Evolutionary conservation across 1,139 yeast species (phyloP).

Genomic region (Suhomyces kunorum): DNA sequence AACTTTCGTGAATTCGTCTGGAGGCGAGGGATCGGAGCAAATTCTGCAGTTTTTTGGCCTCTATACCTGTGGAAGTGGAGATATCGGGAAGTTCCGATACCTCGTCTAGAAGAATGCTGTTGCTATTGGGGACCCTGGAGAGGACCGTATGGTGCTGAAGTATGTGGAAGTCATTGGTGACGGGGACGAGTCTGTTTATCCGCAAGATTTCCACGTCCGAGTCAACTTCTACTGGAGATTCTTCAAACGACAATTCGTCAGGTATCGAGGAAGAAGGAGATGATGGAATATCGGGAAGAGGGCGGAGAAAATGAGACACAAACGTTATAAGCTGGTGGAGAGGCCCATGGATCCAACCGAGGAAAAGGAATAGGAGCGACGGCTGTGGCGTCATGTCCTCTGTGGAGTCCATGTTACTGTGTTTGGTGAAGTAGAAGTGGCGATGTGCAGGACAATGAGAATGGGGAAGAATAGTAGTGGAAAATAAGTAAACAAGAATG

Average conservation of each 20-base stretch:
- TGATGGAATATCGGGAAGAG: neutral
- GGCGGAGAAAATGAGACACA: neutral
- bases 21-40: conserved; percentile 10
- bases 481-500: too few species aligned
- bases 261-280: too few species aligned
- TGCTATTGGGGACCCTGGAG: conserved; percentile 11
- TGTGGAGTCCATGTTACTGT: neutral
- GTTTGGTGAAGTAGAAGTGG: neutral
- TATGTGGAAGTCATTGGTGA: conserved; percentile 19
- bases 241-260: too few species aligned
- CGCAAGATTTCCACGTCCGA: conserved; percentile 8
- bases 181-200: neutral
- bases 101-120: conserved; percentile 17
- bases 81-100: conserved; percentile 10
- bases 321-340: neutral
- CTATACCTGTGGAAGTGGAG: conserved; percentile 1
- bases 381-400: conserved; percentile 3
- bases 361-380: neutral
- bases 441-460: neutral
- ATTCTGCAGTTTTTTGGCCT: conserved; percentile 5
- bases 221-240: conserved; percentile 6
- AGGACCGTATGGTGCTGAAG: conserved; percentile 5
- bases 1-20: conserved; percentile 6
- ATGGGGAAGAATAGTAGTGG: neutral
- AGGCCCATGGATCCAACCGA: conserved; percentile 1